A percentile compares a stretch with the other conserved stretches of the same genome.
These are phyloP conservation scores for Dothideomycetes sp. DNA, from an alignment of 2,329 filamentous ascomycete species.

Conservation along the genomic window DNA sequence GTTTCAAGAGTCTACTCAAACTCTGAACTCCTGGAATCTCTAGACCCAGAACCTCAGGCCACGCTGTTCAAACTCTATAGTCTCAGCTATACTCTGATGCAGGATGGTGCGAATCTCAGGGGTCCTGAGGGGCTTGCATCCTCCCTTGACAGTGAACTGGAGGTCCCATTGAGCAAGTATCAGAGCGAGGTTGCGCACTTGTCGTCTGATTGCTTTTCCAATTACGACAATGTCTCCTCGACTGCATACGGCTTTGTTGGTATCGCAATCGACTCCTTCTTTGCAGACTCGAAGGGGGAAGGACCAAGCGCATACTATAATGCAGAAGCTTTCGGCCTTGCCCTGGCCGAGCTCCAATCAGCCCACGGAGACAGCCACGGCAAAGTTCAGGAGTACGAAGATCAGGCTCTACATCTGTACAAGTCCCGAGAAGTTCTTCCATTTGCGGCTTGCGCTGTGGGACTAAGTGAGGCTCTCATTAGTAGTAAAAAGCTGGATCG, in stretches of 20 bases:
- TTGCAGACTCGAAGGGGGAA: slow-evolving; percentile 8
- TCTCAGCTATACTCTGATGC: slow-evolving; percentile 44
- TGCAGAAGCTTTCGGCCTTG: slow-evolving; percentile 26
- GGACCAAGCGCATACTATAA: slow-evolving; percentile 26
- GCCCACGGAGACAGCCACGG: slow-evolving; percentile 27
- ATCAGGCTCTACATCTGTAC: slow-evolving; percentile 19
- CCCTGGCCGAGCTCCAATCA: slow-evolving; percentile 29
- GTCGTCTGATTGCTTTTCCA: slow-evolving; percentile 5
- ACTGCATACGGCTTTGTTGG: slow-evolving; percentile 15
- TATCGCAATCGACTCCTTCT: slow-evolving; percentile 17
- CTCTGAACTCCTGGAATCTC: slow-evolving; percentile 22
- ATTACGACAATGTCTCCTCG: slow-evolving; percentile 2
- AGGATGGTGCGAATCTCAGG: slow-evolving; percentile 48
- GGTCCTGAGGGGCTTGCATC: slow-evolving; percentile 40
- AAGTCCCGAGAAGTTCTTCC: slow-evolving; percentile 32
- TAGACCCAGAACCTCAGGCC: slow-evolving; percentile 23
- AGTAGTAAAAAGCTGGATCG: slow-evolving; percentile 36
- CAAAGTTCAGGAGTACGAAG: slow-evolving; percentile 24
- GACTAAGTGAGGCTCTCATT: slow-evolving; percentile 37
- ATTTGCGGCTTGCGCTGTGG: slow-evolving; percentile 36
- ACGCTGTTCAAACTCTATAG: slow-evolving; percentile 40
- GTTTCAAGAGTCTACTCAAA: slow-evolving; percentile 46
- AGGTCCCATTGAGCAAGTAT: slow-evolving; percentile 42
- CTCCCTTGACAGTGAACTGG: slow-evolving; percentile 26
- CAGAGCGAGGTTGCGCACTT: slow-evolving; percentile 37